These are phyloP conservation scores for Gnomoniopsis smithogilvyi DNA, from an alignment of 2,329 filamentous ascomycete species.

Conservation along the genomic window DNA sequence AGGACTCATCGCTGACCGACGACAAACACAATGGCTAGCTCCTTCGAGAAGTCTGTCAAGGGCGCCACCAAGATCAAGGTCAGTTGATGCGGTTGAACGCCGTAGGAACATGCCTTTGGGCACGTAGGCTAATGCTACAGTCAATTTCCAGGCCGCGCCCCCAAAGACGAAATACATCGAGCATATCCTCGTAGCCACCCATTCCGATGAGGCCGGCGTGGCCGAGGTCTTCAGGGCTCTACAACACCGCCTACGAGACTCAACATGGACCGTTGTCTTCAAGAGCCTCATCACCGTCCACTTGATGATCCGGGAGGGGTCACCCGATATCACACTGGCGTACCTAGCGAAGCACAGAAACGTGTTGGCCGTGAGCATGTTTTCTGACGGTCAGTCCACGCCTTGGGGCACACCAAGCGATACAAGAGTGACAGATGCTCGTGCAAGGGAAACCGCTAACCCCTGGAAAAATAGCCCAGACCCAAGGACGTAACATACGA, in stretches of 20 bases:
- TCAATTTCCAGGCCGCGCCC: slow-evolving; percentile 68
- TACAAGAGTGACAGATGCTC: not conserved
- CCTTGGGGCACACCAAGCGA: not conserved
- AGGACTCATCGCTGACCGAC: not conserved
- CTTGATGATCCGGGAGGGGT: slow-evolving; percentile 95
- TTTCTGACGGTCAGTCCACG: slow-evolving; percentile 75
- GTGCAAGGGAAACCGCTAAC: slow-evolving; percentile 20
- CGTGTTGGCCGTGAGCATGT: slow-evolving; percentile 81
- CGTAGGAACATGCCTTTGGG: not conserved
- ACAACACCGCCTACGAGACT: slow-evolving; percentile 84
- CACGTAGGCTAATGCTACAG: slow-evolving; percentile 19
- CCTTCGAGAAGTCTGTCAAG: slow-evolving; percentile 99
- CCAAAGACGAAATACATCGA: slow-evolving; percentile 99
- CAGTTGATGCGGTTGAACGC: slow-evolving; percentile 22
- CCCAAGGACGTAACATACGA: slow-evolving; percentile 90
- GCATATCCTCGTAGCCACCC: slow-evolving; percentile 91
- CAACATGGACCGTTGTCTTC: slow-evolving; percentile 99
- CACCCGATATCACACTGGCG: slow-evolving; percentile 80
- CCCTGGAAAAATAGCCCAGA: slow-evolving; percentile 66
- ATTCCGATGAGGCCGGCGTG: slow-evolving; percentile 90
- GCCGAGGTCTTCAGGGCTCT: slow-evolving; percentile 93
- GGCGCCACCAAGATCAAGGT: slow-evolving; percentile 98
- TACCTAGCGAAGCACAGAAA: slow-evolving; percentile 82
- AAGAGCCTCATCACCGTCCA: slow-evolving; percentile 95
- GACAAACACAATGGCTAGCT: slow-evolving; percentile 65